Evolutionary conservation across 768 basidiomycete species (phyloP).

Genomic region (Melanogaster broomeanus): DNA sequence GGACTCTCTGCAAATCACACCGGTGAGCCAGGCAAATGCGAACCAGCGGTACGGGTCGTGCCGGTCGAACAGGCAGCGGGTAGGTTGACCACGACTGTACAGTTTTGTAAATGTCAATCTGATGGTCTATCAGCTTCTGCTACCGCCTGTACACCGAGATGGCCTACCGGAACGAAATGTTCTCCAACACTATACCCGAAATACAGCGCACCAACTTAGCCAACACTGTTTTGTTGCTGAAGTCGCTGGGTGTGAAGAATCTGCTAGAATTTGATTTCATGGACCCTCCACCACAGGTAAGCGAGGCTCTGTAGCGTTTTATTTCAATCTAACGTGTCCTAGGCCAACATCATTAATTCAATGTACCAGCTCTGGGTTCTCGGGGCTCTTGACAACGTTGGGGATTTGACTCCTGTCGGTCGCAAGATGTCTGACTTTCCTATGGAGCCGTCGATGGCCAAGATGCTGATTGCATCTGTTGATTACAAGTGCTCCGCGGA

Average conservation of each 20-base stretch:
- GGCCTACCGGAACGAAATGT: slow-evolving; percentile 95
- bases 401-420: slow-evolving; percentile 90
- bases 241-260: slow-evolving; percentile 96
- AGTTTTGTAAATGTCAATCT: not conserved
- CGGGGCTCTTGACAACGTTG: slow-evolving; percentile 94
- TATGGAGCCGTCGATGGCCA: slow-evolving; percentile 98
- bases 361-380: slow-evolving; percentile 99
- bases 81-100: slow-evolving; percentile 37
- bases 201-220: slow-evolving; percentile 98
- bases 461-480: slow-evolving; percentile 92
- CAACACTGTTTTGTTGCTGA: slow-evolving; percentile 92
- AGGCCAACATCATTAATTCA: slow-evolving; percentile 97
- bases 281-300: slow-evolving; percentile 99
- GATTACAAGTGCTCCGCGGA: slow-evolving; percentile 92
- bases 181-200: slow-evolving; percentile 95
- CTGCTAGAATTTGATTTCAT: slow-evolving; percentile 98
- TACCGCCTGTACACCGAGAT: slow-evolving; percentile 98
- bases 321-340: slow-evolving; percentile 3
- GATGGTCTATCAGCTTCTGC: slow-evolving; percentile 64
- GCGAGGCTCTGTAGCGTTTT: slow-evolving; percentile 1
- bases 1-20: slow-evolving; percentile 98
- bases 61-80: slow-evolving; percentile 96
- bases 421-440: slow-evolving; percentile 99
- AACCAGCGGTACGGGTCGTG: slow-evolving; percentile 95
- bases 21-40: slow-evolving; percentile 98